Evolutionary conservation across 2,329 filamentous ascomycete species (phyloP), one percentile per base, ranked within the genome.

Genomic region (Xenosphaeropsis pyriputrescens): DNA sequence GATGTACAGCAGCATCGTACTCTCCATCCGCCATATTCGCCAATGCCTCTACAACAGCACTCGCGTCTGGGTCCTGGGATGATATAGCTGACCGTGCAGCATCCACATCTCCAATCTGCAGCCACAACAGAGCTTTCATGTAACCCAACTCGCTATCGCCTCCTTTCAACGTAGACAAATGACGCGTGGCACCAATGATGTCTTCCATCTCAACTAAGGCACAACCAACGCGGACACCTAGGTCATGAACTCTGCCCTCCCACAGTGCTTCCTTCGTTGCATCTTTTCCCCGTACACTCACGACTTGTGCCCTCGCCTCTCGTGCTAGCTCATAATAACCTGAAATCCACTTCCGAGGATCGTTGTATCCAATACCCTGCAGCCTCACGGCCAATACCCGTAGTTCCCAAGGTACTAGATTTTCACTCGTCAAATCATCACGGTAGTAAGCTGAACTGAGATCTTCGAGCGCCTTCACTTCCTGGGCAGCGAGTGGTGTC

Each of bases 121-220:
- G 61, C 67, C 78, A 83, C 29, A 95, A 59, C 29, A 96, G 63
- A 2, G 79, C 72, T 43, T 65, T 67, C 4, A 70, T 62, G 11
- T 67, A 57, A 3, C 57, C 57, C 47, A 56, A 62, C 59, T 15
- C 57, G 52, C 48, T 61, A 50, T 15, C 57, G 11, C 15, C 17
- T 4, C 41, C 22, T 8, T 42, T 61, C 12, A 93, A 56, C 3
- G 67, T 74, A 15, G 65, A 63, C 2, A 98, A 62, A 49, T 93
- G 85, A 19, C 79, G 65, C 1, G 70, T 75, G 0, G 89, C 91
- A 4, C 83, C 85, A 2, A 82, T 75, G 0, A 93, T 55, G 53
- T 98, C 89, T 7, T 85, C 85, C 77, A 95, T 93, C 56, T 91
- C 83, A 5, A 89, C 68, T 18, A 91, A 60, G 1, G 79, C 77